Percentiles rank a stretch among this genome's conserved stretches.
These are phyloP conservation scores for Lepidium campestre DNA, from an alignment of 441 rosid species.

Conservation along the genomic window DNA sequence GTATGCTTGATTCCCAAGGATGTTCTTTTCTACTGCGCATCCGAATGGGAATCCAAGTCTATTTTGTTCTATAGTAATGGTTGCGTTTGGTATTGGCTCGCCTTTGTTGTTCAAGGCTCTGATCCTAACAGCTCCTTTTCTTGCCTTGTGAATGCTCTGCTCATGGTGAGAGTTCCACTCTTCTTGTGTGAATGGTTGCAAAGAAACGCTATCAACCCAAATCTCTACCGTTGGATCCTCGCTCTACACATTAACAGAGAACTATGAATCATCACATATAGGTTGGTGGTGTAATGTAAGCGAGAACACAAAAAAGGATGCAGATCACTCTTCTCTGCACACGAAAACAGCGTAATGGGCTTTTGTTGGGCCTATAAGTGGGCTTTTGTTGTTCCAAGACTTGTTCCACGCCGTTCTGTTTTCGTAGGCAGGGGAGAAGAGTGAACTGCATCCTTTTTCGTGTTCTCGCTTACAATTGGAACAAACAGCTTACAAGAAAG, in stretches of 20 bases:
- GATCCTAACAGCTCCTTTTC: constrained; percentile 41
- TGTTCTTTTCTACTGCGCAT: constrained; percentile 50
- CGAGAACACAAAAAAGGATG: no score
- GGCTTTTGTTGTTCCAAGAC: no score
- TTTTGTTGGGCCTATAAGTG: no score
- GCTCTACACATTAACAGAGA: constrained; percentile 31
- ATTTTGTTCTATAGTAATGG: constrained; percentile 39
- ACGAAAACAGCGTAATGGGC: no score
- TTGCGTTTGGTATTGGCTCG: constrained; percentile 41
- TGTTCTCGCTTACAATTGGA: no score
- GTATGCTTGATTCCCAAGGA: constrained; percentile 45
- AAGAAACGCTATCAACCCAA: constrained; percentile 71
- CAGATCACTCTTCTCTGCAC: no score
- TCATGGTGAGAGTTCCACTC: constrained; percentile 72
- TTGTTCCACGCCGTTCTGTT: no score
- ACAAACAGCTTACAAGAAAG: background rate
- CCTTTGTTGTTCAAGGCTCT: constrained; percentile 40
- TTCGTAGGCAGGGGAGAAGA: no score
- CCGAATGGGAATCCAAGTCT: constrained; percentile 57
- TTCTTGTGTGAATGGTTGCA: constrained; percentile 67
- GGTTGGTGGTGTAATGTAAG: no score
- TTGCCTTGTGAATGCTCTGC: constrained; percentile 46
- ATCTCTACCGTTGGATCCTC: constrained; percentile 48
- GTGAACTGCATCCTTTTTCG: no score
- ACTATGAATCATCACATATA: background rate